Base-by-base conservation (phyloP, 2,329 filamentous ascomycete species). In the Ophiostoma ips region DNA sequence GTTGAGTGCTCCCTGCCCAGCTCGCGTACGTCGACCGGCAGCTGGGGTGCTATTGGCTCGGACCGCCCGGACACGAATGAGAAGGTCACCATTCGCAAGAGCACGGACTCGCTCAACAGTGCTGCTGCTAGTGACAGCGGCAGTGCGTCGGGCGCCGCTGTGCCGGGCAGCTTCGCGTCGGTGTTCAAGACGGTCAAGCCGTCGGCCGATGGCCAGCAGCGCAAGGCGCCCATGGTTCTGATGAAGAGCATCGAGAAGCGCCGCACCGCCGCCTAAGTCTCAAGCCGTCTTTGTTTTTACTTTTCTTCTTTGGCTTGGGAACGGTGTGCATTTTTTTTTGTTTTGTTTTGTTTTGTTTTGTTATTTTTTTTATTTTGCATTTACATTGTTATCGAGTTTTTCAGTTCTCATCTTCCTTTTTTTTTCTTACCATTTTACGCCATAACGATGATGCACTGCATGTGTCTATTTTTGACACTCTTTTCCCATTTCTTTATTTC, bases 191-290 rank as follows among this genome's bases (percentile, higher is more conserved):
- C 78, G 50, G 71, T 63, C 64, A 70, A 67, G 75, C 80, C 63
- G 65, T 66, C 76, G 55, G 69, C 69, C 38, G 66, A 77, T 56
- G 72, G 75, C 52, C 40, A 36, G 51, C 80, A 87, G 67, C 86
- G 87, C 67, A 89, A 83, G 72, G 84, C 84, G 58, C 84, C 87
- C 49, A 83, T 88, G 73, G 79, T 95, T 62, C 84, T 95, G 57
- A 76, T 95, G 57, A 89, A 85, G 57, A 89, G 82, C 64, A 84
- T 81, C 55, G 88, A 94, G 72, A 95, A 94, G 78, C 84, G 88
- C 66, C 94, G 50, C 21, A 46, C 41, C 19, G 48, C 48, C 2
- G 46, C 46, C 18, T 56, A 51, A 36, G 9, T 35, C 2, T 21
- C 8, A 2, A 12, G 10, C n/a, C 24, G 13, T 2, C 6, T 21